These are phyloP conservation scores for Puya raimondii DNA, from an alignment of 176 grass and related monocot species.

Conservation along the genomic window DNA sequence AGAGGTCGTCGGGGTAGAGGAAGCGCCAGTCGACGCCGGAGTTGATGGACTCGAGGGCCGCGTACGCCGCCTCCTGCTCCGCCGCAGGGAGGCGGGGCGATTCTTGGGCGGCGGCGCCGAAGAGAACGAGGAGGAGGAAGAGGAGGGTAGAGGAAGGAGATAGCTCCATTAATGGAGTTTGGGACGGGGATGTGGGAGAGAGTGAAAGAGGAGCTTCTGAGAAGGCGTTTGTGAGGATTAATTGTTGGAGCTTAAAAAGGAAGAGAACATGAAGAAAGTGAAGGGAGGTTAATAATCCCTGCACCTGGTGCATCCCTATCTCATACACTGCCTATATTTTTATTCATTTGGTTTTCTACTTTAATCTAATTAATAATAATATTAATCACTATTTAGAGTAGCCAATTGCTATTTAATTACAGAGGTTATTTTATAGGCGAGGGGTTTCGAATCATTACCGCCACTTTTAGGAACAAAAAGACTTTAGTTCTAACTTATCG, in stretches of 20 bases:
- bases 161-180: background rate
- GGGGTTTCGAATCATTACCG: too few species aligned
- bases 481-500: too few species aligned
- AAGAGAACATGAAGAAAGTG: background rate
- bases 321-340: too few species aligned
- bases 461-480: too few species aligned
- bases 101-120: background rate
- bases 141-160: background rate
- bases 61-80: conserved; percentile 33
- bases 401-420: too few species aligned
- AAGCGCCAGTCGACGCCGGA: conserved; percentile 26
- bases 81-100: conserved; percentile 10
- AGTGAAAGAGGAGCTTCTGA: background rate
- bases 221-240: background rate
- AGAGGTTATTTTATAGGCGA: too few species aligned
- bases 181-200: background rate
- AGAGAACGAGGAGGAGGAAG: conserved; percentile 3
- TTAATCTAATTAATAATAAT: too few species aligned
- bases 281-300: too few species aligned
- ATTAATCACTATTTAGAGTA: too few species aligned
- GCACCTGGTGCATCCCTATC: too few species aligned
- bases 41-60: conserved; percentile 31
- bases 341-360: too few species aligned
- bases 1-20: conserved; percentile 44
- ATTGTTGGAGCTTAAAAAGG: background rate